Base-by-base conservation (phyloP, 805 yeast genomes). In the Saccharomyces jurei region DNA sequence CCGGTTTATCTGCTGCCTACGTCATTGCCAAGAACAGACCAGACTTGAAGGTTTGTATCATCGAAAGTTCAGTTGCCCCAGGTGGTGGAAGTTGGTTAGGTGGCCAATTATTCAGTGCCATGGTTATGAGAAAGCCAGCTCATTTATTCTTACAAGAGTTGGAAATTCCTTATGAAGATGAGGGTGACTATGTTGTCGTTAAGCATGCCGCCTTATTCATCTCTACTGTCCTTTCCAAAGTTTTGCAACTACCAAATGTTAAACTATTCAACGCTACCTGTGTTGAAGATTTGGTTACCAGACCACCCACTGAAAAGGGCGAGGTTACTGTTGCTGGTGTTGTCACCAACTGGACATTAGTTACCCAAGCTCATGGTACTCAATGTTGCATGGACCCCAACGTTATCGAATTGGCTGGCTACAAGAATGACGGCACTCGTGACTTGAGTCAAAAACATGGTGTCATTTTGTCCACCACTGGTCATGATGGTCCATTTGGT, bases 341-440 rank as follows among this genome's bases (percentile, higher is more conserved):
- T 41, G 91, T 86, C 48, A 85, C 89, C 64, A 86, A 86, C 77
- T 86, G 91, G 91, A 86, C 91, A 47, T 75, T 86, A 63, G 91
- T 86, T 26, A 74, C 89, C 3, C 77, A 83, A 78, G 83, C 84
- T 69, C 91, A 86, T 65, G 87, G 83, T 66, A 81, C 81, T 54
- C 91, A 86, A 70, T 81, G 86, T 13, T 86, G 91, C 69, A 86
- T 86, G 90, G 91, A 85, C 67, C 90, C 91, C 50, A 84, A 85
- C 74, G 85, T 89, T 57, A 83, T 86, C 74, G 86, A 85, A 64
- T 75, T 76, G 49, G 67, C 76, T 28, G 71, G 71, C 44, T 68
- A 67, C 62, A 53, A 61, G 41, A 53, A 65, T 41, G 69, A 68
- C 50, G 71, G 71, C 49, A 52, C 66, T 14, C 62, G 69, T 46